These are phyloP conservation scores for Trametes sanguinea DNA, from an alignment of 768 basidiomycete genomes.

Conservation along the genomic window DNA sequence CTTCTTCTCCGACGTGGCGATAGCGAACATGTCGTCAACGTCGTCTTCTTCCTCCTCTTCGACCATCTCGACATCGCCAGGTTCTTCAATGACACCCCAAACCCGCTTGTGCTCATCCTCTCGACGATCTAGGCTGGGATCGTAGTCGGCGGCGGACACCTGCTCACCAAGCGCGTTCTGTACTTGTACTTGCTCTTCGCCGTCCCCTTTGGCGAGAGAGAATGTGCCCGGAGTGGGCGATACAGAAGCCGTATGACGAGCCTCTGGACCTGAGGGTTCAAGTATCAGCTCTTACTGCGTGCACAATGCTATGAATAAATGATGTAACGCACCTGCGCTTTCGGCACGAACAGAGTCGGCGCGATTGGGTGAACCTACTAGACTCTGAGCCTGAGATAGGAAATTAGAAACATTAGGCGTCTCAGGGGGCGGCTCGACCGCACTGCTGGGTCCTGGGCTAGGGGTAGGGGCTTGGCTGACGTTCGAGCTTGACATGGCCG, in stretches of 20 bases:
- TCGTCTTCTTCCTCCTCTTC: slow-evolving; percentile 62
- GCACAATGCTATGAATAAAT: background rate
- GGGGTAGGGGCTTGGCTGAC: slow-evolving; percentile 46
- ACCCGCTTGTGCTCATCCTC: slow-evolving; percentile 81
- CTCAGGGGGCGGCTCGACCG: slow-evolving; percentile 69
- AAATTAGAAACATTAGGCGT: slow-evolving; percentile 63
- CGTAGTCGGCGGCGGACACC: slow-evolving; percentile 91
- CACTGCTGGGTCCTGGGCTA: slow-evolving; percentile 69
- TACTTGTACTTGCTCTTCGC: slow-evolving; percentile 50
- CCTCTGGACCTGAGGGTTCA: slow-evolving; percentile 35
- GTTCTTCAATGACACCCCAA: slow-evolving; percentile 43
- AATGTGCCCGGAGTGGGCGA: slow-evolving; percentile 63
- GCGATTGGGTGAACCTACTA: slow-evolving; percentile 37
- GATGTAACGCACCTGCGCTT: slow-evolving; percentile 8
- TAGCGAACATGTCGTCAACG: slow-evolving; percentile 95
- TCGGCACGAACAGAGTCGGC: slow-evolving; percentile 13
- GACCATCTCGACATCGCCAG: slow-evolving; percentile 46
- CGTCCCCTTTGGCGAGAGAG: slow-evolving; percentile 66
- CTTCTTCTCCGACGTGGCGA: slow-evolving; percentile 50
- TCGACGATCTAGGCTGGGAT: slow-evolving; percentile 77
- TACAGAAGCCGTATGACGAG: slow-evolving; percentile 56
- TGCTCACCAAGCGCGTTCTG: slow-evolving; percentile 59
- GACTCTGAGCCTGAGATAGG: slow-evolving; percentile 55
- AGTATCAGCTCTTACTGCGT: background rate
- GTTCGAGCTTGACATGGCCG: slow-evolving; percentile 45